Conservation (phyloP, 2,329 filamentous ascomycete genomes). For the Cercospora sp. region DNA sequence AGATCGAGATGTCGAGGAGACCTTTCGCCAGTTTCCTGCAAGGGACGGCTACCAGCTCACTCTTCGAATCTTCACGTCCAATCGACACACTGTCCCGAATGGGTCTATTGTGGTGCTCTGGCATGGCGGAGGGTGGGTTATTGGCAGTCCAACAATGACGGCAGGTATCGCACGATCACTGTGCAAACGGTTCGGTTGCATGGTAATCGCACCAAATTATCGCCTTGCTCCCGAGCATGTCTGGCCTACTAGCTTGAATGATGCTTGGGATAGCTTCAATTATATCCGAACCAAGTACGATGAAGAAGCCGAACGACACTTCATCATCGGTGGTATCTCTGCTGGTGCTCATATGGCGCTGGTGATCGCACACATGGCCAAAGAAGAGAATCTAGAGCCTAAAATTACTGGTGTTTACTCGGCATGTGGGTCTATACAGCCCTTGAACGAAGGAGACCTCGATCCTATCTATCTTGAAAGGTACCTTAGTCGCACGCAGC, state of each 20-base stretch:
- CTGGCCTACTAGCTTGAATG: conserved; percentile 47
- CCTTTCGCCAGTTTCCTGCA: neutral
- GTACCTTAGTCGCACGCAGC: conserved; percentile 41
- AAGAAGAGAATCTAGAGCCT: conserved; percentile 41
- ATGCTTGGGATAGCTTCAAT: conserved; percentile 49
- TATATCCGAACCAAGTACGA: conserved; percentile 45
- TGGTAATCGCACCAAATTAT: conserved; percentile 35
- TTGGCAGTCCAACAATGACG: conserved; percentile 22
- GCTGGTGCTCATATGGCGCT: conserved; percentile 47
- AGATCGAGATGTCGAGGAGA: conserved; percentile 21
- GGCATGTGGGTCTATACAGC: conserved; percentile 49
- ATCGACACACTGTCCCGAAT: neutral
- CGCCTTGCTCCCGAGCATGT: conserved; percentile 49
- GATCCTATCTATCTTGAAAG: conserved; percentile 42
- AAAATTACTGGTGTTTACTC: conserved; percentile 38
- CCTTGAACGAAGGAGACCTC: conserved; percentile 30
- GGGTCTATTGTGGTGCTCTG: conserved; percentile 32
- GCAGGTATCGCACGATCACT: conserved; percentile 21
- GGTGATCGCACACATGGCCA: conserved; percentile 43
- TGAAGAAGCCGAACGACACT: conserved; percentile 44
- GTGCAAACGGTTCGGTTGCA: conserved; percentile 16
- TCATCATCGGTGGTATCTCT: conserved; percentile 50
- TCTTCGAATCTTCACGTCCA: conserved; percentile 17
- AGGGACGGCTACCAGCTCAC: conserved; percentile 22
- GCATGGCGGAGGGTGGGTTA: conserved; percentile 29